phyloP scores from a whole-genome alignment of 129 eudicot genomes.

The Scalesia atractyloides region DNA sequence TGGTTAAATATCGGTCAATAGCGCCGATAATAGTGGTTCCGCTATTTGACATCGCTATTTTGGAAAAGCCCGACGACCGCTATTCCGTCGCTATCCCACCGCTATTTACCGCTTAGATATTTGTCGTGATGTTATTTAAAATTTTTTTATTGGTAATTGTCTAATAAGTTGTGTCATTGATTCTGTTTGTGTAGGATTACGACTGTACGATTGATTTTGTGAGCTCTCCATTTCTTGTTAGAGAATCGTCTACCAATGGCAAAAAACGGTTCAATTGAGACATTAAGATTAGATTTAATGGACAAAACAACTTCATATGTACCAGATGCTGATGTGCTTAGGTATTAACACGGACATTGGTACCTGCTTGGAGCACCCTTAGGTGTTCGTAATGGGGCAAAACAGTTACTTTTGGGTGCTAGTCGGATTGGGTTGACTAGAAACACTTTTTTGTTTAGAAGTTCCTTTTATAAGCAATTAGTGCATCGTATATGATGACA shows the following conservation, averaged over 20 bases:
- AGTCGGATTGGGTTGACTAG: not conserved
- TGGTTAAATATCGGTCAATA: too few species aligned
- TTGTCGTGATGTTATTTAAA: not conserved
- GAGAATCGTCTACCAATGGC: slow-evolving; percentile 54
- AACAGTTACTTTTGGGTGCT: not conserved
- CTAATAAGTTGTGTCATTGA: slow-evolving; percentile 19
- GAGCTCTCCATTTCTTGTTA: slow-evolving; percentile 82
- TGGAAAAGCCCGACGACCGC: too few species aligned
- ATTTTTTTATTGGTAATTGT: not conserved
- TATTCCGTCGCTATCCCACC: not conserved
- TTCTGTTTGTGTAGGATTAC: slow-evolving; percentile 61
- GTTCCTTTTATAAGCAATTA: not conserved
- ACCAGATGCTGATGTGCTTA: slow-evolving; percentile 81
- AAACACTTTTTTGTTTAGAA: not conserved
- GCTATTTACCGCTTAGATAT: too few species aligned
- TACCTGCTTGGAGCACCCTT: slow-evolving; percentile 21
- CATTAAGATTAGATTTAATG: slow-evolving; percentile 87
- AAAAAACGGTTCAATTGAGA: slow-evolving; percentile 70
- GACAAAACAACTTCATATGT: slow-evolving; percentile 75
- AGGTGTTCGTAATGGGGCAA: not conserved
- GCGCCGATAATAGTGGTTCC: too few species aligned
- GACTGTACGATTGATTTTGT: slow-evolving; percentile 88
- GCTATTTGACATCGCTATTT: too few species aligned
- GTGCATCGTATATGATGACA: not conserved
- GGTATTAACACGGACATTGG: slow-evolving; percentile 96